Evolutionary conservation across 306 rosid genomes (phyloP).

Genomic region (Pyrus pyrifolia): DNA sequence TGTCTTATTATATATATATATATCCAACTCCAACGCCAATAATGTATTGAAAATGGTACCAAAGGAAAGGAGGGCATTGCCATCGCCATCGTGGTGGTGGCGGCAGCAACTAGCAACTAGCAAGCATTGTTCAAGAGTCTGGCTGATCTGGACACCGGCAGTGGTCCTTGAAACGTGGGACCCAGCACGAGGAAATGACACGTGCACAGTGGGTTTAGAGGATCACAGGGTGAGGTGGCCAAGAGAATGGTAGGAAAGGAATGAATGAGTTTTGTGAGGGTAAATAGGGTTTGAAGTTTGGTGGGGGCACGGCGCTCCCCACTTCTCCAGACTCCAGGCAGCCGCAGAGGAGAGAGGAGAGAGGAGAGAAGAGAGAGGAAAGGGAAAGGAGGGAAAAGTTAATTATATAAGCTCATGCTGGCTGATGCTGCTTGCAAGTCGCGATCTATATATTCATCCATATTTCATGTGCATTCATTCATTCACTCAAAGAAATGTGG

Average conservation of each 20-base stretch:
- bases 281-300: not conserved
- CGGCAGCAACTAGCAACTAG: not conserved
- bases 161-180: constrained; percentile 9
- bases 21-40: not conserved
- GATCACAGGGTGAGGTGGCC: constrained; percentile 44
- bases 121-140: constrained; percentile 7
- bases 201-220: constrained; percentile 32
- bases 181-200: constrained; percentile 20
- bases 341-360: not conserved
- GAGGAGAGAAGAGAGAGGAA: not conserved
- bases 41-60: not conserved
- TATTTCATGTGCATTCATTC: constrained; percentile 68
- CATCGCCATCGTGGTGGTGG: not conserved
- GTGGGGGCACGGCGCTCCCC: constrained; percentile 6
- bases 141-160: constrained; percentile 27
- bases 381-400: constrained; percentile 22
- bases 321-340: not conserved
- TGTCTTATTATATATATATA: too few species aligned
- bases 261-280: not conserved
- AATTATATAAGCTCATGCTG: constrained; percentile 3
- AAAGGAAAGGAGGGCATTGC: too few species aligned
- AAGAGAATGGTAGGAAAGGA: not conserved
- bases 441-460: constrained; percentile 50
- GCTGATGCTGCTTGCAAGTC: not conserved
- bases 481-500: constrained; percentile 8